Conservation (phyloP, 1,284 basidiomycete genomes). For the Trichosporon ovoides region DNA sequence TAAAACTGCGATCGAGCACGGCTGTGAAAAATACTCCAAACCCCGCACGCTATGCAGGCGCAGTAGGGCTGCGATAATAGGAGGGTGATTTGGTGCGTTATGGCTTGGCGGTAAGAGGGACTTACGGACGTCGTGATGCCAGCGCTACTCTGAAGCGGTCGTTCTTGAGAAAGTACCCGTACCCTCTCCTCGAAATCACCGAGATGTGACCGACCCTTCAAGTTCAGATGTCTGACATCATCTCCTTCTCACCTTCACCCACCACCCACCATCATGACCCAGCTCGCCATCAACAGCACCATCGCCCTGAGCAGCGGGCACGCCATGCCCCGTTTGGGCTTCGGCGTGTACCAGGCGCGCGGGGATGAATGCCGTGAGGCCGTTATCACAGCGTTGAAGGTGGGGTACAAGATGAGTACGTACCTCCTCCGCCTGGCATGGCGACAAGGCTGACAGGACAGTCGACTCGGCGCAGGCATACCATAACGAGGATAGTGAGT, state of each 20-base stretch:
- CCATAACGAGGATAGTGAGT: conserved; percentile 72
- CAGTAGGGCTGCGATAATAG: too few relatives aligned
- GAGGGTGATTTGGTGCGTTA: too few relatives aligned
- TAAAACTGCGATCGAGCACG: too few relatives aligned
- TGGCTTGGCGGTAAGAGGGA: too few relatives aligned
- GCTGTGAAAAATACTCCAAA: too few relatives aligned
- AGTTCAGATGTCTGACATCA: conserved; percentile 1
- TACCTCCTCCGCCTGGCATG: conserved; percentile 5
- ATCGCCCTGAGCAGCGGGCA: conserved; percentile 40
- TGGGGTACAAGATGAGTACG: conserved; percentile 63
- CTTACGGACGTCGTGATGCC: too few relatives aligned
- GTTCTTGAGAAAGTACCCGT: too few relatives aligned
- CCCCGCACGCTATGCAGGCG: too few relatives aligned
- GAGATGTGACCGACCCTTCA: not conserved
- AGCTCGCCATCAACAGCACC: conserved; percentile 30
- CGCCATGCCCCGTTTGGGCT: conserved; percentile 67
- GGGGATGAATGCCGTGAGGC: conserved; percentile 56
- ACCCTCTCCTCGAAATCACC: not conserved
- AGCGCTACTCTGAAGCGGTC: too few relatives aligned
- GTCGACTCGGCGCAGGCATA: conserved; percentile 61
- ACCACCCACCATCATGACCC: not conserved
- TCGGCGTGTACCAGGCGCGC: conserved; percentile 70
- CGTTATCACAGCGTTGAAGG: conserved; percentile 62
- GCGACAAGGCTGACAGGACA: conserved; percentile 14
- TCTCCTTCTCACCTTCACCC: not conserved